phyloP scores from a whole-genome alignment of 2,329 filamentous ascomycete genomes.

The Chrysosporium keratinophilum region DNA sequence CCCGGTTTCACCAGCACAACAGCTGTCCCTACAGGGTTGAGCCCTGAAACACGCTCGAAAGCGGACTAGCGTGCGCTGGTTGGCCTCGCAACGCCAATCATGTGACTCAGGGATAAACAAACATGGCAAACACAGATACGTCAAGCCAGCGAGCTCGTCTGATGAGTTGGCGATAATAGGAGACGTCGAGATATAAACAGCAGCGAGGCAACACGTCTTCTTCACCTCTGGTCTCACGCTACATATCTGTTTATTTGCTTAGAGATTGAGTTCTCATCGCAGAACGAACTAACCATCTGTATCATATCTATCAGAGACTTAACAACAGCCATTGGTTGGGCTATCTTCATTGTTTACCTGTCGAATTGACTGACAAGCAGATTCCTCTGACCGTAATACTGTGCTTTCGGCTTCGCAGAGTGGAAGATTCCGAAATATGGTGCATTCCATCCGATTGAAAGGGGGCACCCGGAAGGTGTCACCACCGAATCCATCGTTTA shows the following conservation, averaged over 20 bases:
- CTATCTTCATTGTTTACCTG: neutral
- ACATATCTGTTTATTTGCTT: too few species aligned
- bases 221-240: too few species aligned
- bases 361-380: neutral
- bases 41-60: neutral
- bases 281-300: too few species aligned
- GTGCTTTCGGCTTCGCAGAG: neutral
- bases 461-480: constrained; percentile 36
- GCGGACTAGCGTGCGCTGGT: neutral
- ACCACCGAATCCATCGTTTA: constrained; percentile 38
- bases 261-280: too few species aligned
- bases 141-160: neutral
- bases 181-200: neutral
- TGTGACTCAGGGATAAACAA: neutral
- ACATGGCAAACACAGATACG: neutral
- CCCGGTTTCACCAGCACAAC: too few species aligned
- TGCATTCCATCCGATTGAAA: constrained; percentile 32
- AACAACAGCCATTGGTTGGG: neutral
- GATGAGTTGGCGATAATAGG: constrained; percentile 2
- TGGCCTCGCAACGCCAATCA: neutral
- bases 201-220: too few species aligned
- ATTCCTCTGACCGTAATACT: constrained; percentile 5
- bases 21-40: neutral
- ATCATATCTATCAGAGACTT: neutral
- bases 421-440: constrained; percentile 21